Conservation (phyloP, 306 rosid species). For the Albizia julibrissin region DNA sequence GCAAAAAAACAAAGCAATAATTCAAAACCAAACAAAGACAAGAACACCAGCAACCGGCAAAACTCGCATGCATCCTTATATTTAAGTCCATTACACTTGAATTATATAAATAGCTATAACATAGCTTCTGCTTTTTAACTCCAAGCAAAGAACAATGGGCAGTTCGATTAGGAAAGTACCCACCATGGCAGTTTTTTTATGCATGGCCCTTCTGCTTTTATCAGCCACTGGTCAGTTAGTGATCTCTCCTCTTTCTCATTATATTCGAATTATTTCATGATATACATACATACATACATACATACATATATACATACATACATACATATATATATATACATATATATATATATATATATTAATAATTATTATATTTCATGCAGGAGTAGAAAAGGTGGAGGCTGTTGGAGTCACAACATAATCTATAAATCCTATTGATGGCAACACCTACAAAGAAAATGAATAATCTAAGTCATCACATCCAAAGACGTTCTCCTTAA, state of each 20-base stretch:
- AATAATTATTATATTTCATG: background rate
- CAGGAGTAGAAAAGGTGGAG: background rate
- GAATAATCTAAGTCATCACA: too few species aligned
- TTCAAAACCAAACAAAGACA: too few species aligned
- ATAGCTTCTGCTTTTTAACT: background rate
- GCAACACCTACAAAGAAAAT: too few species aligned
- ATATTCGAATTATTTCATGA: too few species aligned
- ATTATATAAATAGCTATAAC: too few species aligned
- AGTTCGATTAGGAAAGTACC: background rate
- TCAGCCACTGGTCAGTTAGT: background rate
- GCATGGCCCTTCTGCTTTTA: background rate
- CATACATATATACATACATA: background rate
- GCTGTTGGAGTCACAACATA: too few species aligned
- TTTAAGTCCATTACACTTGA: background rate
- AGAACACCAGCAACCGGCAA: too few species aligned
- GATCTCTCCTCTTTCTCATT: background rate
- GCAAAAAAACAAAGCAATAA: too few species aligned
- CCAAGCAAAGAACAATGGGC: background rate
- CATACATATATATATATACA: background rate
- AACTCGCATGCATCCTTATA: too few species aligned
- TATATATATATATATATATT: background rate
- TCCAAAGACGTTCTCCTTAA: too few species aligned
- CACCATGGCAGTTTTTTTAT: background rate
- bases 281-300: background rate
- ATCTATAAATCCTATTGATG: too few species aligned